Conservation (phyloP, 2,329 filamentous ascomycete species). For the Penicillium vulpinum region DNA sequence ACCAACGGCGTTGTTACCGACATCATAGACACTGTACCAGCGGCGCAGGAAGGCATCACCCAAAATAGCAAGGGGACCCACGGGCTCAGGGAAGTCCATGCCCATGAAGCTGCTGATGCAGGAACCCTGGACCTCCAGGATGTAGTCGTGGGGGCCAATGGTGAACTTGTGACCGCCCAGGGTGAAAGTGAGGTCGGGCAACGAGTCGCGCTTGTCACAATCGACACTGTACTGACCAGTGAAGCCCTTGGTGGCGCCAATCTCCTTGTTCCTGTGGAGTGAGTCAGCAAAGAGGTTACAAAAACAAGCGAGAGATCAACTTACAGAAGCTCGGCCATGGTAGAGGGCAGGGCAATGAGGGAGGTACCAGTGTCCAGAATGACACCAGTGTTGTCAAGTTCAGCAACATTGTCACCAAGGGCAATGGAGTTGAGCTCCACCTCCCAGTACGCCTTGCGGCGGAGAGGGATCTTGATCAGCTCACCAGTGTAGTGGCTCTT, state of each 20-base stretch:
- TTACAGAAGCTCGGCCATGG: slow-evolving; percentile 85
- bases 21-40: slow-evolving; percentile 90
- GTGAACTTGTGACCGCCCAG: slow-evolving; percentile 91
- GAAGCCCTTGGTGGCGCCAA: slow-evolving; percentile 96
- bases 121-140: slow-evolving; percentile 89
- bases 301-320: slow-evolving; percentile 25
- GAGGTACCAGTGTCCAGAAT: slow-evolving; percentile 99
- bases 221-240: slow-evolving; percentile 96
- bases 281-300: slow-evolving; percentile 10
- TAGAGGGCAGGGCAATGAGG: slow-evolving; percentile 87
- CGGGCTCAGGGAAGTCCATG: slow-evolving; percentile 84
- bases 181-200: slow-evolving; percentile 90
- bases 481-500: slow-evolving; percentile 79
- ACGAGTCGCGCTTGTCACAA: slow-evolving; percentile 75
- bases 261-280: slow-evolving; percentile 74
- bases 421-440: slow-evolving; percentile 91
- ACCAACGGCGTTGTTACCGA: slow-evolving; percentile 84
- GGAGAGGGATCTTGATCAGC: slow-evolving; percentile 87
- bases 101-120: slow-evolving; percentile 98
- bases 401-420: slow-evolving; percentile 80
- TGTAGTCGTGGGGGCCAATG: slow-evolving; percentile 87
- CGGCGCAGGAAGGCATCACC: slow-evolving; percentile 63
- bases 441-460: slow-evolving; percentile 99
- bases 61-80: slow-evolving; percentile 89
- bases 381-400: slow-evolving; percentile 90